These are phyloP conservation scores for Pezicula neosporulosa DNA, from an alignment of 2,329 filamentous ascomycete species.

Conservation along the genomic window DNA sequence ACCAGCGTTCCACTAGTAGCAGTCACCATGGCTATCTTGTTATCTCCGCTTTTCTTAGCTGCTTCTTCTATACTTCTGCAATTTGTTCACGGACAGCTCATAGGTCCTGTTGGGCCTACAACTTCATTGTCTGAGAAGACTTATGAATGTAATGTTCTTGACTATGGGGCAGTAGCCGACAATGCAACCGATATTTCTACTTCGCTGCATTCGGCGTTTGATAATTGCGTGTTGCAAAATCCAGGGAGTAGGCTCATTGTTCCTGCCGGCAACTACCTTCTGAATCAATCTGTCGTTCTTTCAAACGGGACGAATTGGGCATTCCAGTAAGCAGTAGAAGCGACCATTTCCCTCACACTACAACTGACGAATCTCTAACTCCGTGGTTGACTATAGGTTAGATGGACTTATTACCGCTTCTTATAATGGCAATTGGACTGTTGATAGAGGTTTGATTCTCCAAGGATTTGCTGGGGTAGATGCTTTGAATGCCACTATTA, in stretches of 20 bases:
- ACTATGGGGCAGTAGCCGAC: conserved; percentile 27
- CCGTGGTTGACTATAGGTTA: conserved; percentile 12
- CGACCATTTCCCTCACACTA: background rate
- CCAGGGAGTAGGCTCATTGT: conserved; percentile 24
- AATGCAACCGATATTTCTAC: conserved; percentile 29
- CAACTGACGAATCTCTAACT: conserved; percentile 14
- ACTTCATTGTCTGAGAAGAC: conserved; percentile 25
- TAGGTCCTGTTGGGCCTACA: conserved; percentile 23
- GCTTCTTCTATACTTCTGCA: background rate
- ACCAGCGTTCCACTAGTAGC: no score
- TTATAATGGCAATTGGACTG: conserved; percentile 26
- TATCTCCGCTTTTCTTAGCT: background rate
- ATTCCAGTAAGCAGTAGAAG: conserved; percentile 17
- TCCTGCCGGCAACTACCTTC: conserved; percentile 25
- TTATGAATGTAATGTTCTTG: conserved; percentile 28
- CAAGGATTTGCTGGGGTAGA: conserved; percentile 26
- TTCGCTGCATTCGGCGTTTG: conserved; percentile 26
- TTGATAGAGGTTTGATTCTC: conserved; percentile 27
- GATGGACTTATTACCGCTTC: conserved; percentile 31
- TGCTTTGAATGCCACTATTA: conserved; percentile 27
- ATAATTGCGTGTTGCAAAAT: conserved; percentile 16
- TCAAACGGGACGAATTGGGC: conserved; percentile 29
- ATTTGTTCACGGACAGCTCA: conserved; percentile 11
- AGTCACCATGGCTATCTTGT: background rate
- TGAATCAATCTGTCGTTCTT: conserved; percentile 23